Base-by-base conservation (phyloP, 805 yeast species). In the Candida jianshihensis region DNA sequence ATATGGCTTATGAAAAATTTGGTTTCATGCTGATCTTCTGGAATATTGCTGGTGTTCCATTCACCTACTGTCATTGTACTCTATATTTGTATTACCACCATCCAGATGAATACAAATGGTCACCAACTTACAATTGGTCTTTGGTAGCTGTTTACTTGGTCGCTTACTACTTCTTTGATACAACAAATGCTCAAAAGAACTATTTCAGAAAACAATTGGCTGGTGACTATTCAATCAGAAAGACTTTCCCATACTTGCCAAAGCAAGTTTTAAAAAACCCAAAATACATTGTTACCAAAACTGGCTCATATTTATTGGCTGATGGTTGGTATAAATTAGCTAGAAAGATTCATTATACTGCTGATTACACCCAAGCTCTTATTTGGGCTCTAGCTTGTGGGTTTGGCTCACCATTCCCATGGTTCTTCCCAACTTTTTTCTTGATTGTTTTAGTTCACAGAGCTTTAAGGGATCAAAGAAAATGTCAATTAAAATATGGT, bases 41-140 rank as follows among this genome's bases (percentile, higher is more conserved):
- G 98, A 92, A 92, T 67, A 87, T 92, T 59, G 96, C 97, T 22
- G 98, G 98, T 53, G 98, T 92, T 29, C 98, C 98, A 33, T 92
- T 80, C 77, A 90, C 97, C 30, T 92, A 92, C 68, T 87, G 97
- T 63, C 96, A 88, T 57, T 81, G 94, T 60, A 85, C 96, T 10
- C 69, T 92, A 52, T 92, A 65, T 68, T 64, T 92, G 52, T 79
- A 78, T 48, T 78, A 78, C 65, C 96, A 86, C 61, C 72, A 85
- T 39, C 97, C 97, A 31, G 49, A 64, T 15, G 95, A 85, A 57
- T 92, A 92, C 64, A 60, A 70, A 31, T 78, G 90, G 84, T 72
- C 90, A 6, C 60, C 71, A 28, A 40, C 47, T 8, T 86, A 81
- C 70, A 77, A 77, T 60, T 53, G 64, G 15, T 55, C 70, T 26